A percentile compares a stretch with the other conserved stretches of the same genome.
These are phyloP conservation scores for Neurospora hispaniola DNA, from an alignment of 495 filamentous ascomycete species.

Conservation along the genomic window DNA sequence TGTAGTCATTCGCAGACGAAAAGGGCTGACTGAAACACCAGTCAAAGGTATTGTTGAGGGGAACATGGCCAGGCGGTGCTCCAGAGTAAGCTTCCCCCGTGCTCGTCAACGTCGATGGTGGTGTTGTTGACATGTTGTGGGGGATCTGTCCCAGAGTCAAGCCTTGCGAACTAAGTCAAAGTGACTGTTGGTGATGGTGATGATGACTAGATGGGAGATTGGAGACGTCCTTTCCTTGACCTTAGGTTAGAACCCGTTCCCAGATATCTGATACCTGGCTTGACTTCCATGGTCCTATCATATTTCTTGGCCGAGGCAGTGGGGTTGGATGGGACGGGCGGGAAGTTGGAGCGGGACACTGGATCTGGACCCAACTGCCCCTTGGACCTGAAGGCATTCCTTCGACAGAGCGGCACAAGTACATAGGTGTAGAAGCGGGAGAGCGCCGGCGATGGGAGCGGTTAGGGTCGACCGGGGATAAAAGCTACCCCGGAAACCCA, in stretches of 20 bases:
- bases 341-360: background rate
- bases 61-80: conserved; percentile 13
- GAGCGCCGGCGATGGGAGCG: background rate
- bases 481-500: background rate
- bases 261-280: background rate
- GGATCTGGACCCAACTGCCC: background rate
- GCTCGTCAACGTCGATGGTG: background rate
- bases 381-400: background rate
- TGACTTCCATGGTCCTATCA: background rate
- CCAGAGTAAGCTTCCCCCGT: conserved; percentile 10
- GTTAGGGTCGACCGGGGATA: background rate
- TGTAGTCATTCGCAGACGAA: conserved; percentile 10
- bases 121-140: background rate
- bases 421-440: background rate
- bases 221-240: background rate
- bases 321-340: background rate
- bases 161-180: background rate
- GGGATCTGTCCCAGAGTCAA: background rate
- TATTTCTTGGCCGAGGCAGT: background rate
- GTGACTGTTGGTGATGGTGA: background rate
- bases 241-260: background rate
- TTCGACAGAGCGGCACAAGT: background rate
- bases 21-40: conserved; percentile 24
- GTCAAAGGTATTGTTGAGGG: conserved; percentile 13
- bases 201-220: background rate